Base-by-base conservation (phyloP, 2,329 filamentous ascomycete species). In the Cercospora sesami region DNA sequence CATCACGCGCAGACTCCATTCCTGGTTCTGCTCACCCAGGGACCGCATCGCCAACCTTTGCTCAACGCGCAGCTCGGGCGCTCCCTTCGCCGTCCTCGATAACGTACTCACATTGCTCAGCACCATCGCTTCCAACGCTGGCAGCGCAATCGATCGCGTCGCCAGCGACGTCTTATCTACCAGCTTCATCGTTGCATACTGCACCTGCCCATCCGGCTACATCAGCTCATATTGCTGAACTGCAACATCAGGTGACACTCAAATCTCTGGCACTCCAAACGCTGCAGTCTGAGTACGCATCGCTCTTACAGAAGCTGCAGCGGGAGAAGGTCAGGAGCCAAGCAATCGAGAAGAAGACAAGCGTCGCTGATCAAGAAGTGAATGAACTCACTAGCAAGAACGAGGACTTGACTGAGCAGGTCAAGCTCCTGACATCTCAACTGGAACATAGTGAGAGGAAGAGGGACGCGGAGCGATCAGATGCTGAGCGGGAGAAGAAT, bases 161-260 rank as follows among this genome's bases (percentile, higher is more conserved):
- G 5, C 74, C 75, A n/a, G 69, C 73, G 18, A 66, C 69, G 5
- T 72, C 73, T 5, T 73, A 75, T 59, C 69, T 70, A 31, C 60
- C 70, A n/a, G 63, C 71, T n/a, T 63, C 70, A 4, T 73, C 72
- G 5, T 69, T 73, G 9, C 74, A 75, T 42, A 73, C 70, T n/a
- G 65, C 70, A 8, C 71, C 74, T 21, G 71, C 72, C 3, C 71
- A 65, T 60, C 73, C 75, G 5, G 73, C 72, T 7, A 73, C 75
- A 14, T 76, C 75, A 8, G 76, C 77, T 16, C 81, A 83, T 65
- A 75, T 84, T 21, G 80, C 83, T 60, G 82, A 84, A 60, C 78
- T 87, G 7, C 85, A 86, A 71, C 84, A 86, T 72, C 83, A 86
- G 73, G 79, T 86, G 42, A 85, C 82, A 16, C 78, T 86, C 66